Evolutionary conservation across 805 yeast genomes (phyloP), one percentile per base, ranked within the genome.

Genomic region (Kodamaea kaohsiungensis): DNA sequence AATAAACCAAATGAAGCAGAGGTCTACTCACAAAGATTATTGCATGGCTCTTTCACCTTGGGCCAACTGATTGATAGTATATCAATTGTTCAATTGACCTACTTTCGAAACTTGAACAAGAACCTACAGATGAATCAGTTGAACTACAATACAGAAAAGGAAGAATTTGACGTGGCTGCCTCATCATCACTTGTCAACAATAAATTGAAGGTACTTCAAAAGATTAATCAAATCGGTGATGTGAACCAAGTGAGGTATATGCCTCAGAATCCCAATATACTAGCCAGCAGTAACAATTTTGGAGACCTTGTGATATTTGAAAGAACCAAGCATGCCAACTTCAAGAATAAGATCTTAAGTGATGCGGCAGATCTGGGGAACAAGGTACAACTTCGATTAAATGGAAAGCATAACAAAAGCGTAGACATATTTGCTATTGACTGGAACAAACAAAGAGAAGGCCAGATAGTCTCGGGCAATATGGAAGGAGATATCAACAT

Each of bases 191-290:
- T 40, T 3, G 62, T 68, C 10, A 38, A 51, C 19, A 63, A 64
- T 46, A 70, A 69, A 55, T 53, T 69, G n/a, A 63, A 65, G 40
- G 65, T 62, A 5, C 57, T 77, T 3, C 96, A 89, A 68, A 78
- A 80, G 46, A 84, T 89, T n/a, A 76, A 81, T 35, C 91, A 85
- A 59, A 67, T 72, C 1, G 91, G 89, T 1, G 95, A 87, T 58
- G 86, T 91, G 53, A 89, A 90, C 65, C 80, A 82, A 56, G 85
- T 88, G 0, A 76, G 87, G 38, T 83, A 81, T 62, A 82, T 89
- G 85, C 96, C 97, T 0, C 93, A 88, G 60, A 92, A 92, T 62
- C 95, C 95, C 1, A 95, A 91, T 63, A 64, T 92, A 4, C 77
- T 92, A 4, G 90, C 92, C 1, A 81, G 91, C 16, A 82, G 85